Evolutionary conservation across 2,329 filamentous ascomycete species (phyloP), one percentile per base, ranked within the genome.

Genomic region (Neurospora crassa): DNA sequence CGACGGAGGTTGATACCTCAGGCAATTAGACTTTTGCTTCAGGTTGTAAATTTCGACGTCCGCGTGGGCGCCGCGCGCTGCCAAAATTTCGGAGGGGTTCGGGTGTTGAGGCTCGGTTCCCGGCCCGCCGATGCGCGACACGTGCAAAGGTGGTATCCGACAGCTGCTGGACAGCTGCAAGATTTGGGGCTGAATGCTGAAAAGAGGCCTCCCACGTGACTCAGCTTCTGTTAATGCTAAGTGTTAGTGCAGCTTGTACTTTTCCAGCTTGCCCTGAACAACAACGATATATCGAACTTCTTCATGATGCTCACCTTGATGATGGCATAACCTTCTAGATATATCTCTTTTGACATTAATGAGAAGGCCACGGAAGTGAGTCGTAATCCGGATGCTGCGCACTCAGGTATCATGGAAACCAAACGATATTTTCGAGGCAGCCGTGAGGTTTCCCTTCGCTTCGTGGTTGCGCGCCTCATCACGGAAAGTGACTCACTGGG

Each of bases 41-140:
- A 63, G 53, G 53, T 63, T 63, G 53, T n/a, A 29, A 63, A 34
- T 63, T 63, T 63, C 16, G 53, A 37, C 73, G 72, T 76, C 69
- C 70, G 70, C 47, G 53, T 70, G 53, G 29, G 24, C 53, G 34
- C 34, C 24, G 24, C 53, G 34, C 34, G 53, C 53, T 63, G 14
- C 18, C 53, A 37, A 37, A 37, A 18, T 63, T 63, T 63, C 16
- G 53, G 53, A 63, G 53, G 53, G 53, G 53, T 29, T 34, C 24
- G 53, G 53, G 53, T 63, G 53, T 63, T 63, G 53, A n/a, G 53
- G 53, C 53, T 63, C 53, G 29, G 53, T 63, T 63, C 24, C 53
- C 53, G 53, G 53, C 53, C 53, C 53, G 53, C 29, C 34, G 29
- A 37, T 16, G 53, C 29, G n/a, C 24, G 53, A 63, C 53, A 63